phyloP scores from a whole-genome alignment of 805 yeast species.

The Candida chilensis region DNA sequence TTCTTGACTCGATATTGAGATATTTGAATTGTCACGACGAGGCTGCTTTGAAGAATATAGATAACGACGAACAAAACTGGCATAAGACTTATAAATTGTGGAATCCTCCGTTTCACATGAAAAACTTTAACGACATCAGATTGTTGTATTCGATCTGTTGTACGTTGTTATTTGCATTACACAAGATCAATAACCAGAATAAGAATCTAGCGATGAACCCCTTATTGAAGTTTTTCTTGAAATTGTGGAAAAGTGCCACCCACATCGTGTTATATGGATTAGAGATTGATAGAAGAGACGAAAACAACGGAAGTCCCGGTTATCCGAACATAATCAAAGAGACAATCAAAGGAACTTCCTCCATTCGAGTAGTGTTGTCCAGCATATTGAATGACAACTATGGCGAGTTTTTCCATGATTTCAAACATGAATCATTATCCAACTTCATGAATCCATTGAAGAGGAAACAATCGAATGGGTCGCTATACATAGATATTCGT shows the following conservation, averaged over 20 bases:
- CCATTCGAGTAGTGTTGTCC: constrained; percentile 54
- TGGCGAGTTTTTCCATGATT: constrained; percentile 38
- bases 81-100: constrained; percentile 16
- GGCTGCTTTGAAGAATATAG: constrained; percentile 23
- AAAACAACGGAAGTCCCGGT: constrained; percentile 17
- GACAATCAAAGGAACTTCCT: constrained; percentile 52
- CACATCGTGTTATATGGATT: constrained; percentile 49
- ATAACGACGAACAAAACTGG: constrained; percentile 29
- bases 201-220: constrained; percentile 48
- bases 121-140: constrained; percentile 23
- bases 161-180: constrained; percentile 31
- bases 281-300: constrained; percentile 47
- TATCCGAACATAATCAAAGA: constrained; percentile 39
- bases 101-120: constrained; percentile 23
- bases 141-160: constrained; percentile 35
- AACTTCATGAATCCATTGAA: constrained; percentile 63
- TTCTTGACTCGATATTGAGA: constrained; percentile 25
- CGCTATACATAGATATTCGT: constrained; percentile 48
- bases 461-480: constrained; percentile 50
- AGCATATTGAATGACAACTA: constrained; percentile 45
- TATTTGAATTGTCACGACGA: constrained; percentile 34
- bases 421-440: constrained; percentile 46
- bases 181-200: constrained; percentile 21
- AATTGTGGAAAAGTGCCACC: constrained; percentile 62
- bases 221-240: constrained; percentile 45